Base-by-base conservation (phyloP, 805 yeast genomes). In the Priceomyces fermenticarens region DNA sequence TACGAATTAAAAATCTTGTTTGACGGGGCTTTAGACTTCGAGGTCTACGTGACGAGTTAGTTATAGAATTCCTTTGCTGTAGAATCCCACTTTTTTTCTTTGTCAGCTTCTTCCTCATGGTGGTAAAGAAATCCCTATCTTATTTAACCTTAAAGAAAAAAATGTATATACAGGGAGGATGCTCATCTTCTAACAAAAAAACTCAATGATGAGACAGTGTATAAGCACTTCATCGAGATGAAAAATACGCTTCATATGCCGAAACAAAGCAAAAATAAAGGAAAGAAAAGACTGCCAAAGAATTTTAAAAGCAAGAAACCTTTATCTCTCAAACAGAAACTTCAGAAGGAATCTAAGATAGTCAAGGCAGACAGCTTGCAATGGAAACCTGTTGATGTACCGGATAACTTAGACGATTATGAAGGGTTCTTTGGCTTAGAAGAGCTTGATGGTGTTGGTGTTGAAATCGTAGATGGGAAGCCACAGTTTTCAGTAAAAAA, bases 351-450 rank as follows among this genome's bases (percentile, higher is more conserved):
- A 41, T 53, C 67, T 23, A 71, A 67, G 40, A 53, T 72, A 16
- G 78, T 81, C 11, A 67, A 66, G 16, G 75, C 77, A 2, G 73
- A 73, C 46, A 70, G 71, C 13, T 63, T 86, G 47, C 65, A 70
- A 7, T 91, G 99, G 99, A 85, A 84, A 48, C 58, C 82, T 2
- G 95, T 90, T 6, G 85, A 82, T 2, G 75, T 90, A 39, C 91
- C 95, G 3, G 91, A 87, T 47, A 82, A 88, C 17, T 63, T 87
- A 37, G 96, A 82, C 45, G 96, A 88, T 60, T 87, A 85, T 55
- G 90, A 86, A 49, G 97, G 97, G 0, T 84, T 90, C 53, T 88
- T 82, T 58, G 99, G 97, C 0, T 67, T 93, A 28, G 99, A 91
- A 60, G 98, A 91, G 58, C 74, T 93, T 38, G 97, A 88, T 42